Percentiles rank a stretch among this genome's conserved stretches.
These are phyloP conservation scores for Diversispora epigaea DNA, from an alignment of 192 early-diverging fungal species.

Conservation along the genomic window DNA sequence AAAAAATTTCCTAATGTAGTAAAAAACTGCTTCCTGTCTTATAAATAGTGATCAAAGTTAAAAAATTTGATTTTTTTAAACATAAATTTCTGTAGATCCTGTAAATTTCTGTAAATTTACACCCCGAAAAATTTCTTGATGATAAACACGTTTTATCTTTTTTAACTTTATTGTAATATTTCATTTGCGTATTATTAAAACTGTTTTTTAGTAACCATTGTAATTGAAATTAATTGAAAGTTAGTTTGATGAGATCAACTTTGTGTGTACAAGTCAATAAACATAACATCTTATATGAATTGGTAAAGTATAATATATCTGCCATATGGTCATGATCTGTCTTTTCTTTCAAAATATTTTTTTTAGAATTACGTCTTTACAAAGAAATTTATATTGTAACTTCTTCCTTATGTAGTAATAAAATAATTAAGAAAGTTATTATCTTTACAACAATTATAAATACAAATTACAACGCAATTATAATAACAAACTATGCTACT, in stretches of 20 bases:
- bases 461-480: too few species aligned
- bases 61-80: too few species aligned
- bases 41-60: too few species aligned
- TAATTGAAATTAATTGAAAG: constrained; percentile 1
- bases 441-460: too few species aligned
- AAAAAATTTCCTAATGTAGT: too few species aligned
- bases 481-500: constrained; percentile 28
- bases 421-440: constrained; percentile 8
- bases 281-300: constrained; percentile 22
- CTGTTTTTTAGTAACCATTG: neutral
- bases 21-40: too few species aligned
- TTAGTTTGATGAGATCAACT: constrained; percentile 5
- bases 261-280: constrained; percentile 31
- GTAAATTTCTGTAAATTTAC: too few species aligned
- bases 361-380: constrained; percentile 23
- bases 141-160: too few species aligned
- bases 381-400: neutral
- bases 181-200: neutral
- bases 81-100: too few species aligned
- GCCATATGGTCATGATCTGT: constrained; percentile 25
- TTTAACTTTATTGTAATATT: too few species aligned
- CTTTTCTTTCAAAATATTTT: constrained; percentile 28
- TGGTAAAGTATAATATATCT: constrained; percentile 9
- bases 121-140: too few species aligned
- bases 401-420: constrained; percentile 12